phyloP scores from a whole-genome alignment of 2,329 filamentous ascomycete genomes.

The Colletotrichum musae region DNA sequence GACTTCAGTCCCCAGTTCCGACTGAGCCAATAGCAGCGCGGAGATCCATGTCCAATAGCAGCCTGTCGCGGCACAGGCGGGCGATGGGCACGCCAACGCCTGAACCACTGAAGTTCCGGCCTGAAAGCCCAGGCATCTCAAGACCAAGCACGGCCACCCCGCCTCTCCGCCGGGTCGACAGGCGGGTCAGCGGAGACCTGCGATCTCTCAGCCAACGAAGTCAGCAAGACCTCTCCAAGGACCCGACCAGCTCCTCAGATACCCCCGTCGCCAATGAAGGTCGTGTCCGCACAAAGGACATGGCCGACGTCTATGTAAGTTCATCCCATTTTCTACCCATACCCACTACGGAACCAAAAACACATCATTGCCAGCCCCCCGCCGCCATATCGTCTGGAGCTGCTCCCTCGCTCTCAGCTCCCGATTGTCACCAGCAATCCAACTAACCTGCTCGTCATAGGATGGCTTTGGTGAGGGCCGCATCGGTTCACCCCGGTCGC shows the following conservation, averaged over 20 bases:
- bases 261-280: conserved; percentile 89
- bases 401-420: neutral
- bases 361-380: neutral
- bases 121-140: conserved; percentile 73
- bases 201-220: conserved; percentile 74
- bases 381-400: conserved; percentile 3
- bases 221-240: conserved; percentile 45
- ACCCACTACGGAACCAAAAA: neutral
- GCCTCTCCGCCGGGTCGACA: conserved; percentile 79
- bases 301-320: conserved; percentile 96
- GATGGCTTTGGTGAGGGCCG: conserved; percentile 94
- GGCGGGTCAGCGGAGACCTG: conserved; percentile 82
- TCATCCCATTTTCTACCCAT: conserved; percentile 42
- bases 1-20: conserved; percentile 40
- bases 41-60: conserved; percentile 68
- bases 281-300: conserved; percentile 85
- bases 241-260: conserved; percentile 44
- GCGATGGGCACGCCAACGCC: conserved; percentile 55
- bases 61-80: conserved; percentile 62
- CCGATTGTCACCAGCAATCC: conserved; percentile 28
- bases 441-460: conserved; percentile 62
- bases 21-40: conserved; percentile 48
- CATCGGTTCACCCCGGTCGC: conserved; percentile 89
- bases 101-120: conserved; percentile 68
- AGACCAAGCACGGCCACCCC: conserved; percentile 72